These are phyloP conservation scores for Prosopis cineraria DNA, from an alignment of 306 rosid genomes.

Conservation along the genomic window DNA sequence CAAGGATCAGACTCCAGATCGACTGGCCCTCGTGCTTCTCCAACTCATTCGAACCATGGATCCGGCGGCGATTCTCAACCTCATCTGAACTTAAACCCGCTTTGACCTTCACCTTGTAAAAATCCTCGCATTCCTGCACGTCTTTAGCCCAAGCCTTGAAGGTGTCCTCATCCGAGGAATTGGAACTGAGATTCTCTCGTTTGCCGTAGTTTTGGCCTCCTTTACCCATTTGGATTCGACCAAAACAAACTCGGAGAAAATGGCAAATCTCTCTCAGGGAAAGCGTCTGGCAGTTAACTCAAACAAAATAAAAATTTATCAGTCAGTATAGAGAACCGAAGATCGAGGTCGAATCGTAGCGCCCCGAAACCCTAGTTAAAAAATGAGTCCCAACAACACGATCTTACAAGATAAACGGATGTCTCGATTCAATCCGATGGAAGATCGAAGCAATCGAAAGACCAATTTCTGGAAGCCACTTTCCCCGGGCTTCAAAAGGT, in stretches of 20 bases:
- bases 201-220: constrained; percentile 46
- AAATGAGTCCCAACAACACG: background rate
- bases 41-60: constrained; percentile 60
- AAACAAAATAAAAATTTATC: background rate
- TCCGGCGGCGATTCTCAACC: constrained; percentile 45
- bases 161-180: constrained; percentile 1
- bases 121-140: constrained; percentile 53
- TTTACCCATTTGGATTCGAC: constrained; percentile 39
- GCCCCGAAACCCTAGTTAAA: background rate
- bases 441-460: background rate
- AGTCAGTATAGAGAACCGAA: background rate
- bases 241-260: background rate
- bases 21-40: constrained; percentile 71
- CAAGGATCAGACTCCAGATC: constrained; percentile 53
- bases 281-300: constrained; percentile 3
- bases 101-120: constrained; percentile 40
- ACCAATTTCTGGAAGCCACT: background rate
- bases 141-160: constrained; percentile 66
- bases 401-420: background rate
- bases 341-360: constrained; percentile 9
- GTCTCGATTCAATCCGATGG: background rate
- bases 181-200: constrained; percentile 15
- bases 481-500: background rate
- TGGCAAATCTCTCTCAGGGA: background rate
- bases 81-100: constrained; percentile 44